Evolutionary conservation across 306 rosid species (phyloP).

Genomic region (Glycine latifolia): DNA sequence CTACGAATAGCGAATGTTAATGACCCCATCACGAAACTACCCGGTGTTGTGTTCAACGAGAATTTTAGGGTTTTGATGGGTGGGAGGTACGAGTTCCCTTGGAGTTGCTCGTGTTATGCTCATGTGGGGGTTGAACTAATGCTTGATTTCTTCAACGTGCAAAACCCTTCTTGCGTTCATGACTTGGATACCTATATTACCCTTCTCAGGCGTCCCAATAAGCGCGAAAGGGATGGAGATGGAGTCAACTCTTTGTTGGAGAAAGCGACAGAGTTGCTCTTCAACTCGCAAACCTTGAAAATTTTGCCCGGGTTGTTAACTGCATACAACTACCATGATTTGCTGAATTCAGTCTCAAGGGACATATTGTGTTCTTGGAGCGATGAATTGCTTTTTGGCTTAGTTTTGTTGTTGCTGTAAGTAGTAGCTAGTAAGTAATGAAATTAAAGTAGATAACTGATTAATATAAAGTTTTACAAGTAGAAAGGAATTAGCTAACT

Average conservation of each 20-base stretch:
- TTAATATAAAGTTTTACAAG: background rate
- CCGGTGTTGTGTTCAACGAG: constrained; percentile 83
- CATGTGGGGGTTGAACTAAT: constrained; percentile 89
- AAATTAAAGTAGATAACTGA: background rate
- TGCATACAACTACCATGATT: constrained; percentile 16
- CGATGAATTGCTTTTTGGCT: constrained; percentile 54
- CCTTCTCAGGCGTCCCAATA: constrained; percentile 57
- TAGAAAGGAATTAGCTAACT: background rate
- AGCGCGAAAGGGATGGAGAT: constrained; percentile 25
- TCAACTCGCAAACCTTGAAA: constrained; percentile 49
- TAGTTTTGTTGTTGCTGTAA: constrained; percentile 50
- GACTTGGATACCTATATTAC: constrained; percentile 76
- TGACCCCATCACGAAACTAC: constrained; percentile 90
- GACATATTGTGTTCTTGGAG: constrained; percentile 49
- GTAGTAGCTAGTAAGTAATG: background rate
- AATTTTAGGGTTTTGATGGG: constrained; percentile 85
- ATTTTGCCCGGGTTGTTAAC: constrained; percentile 46
- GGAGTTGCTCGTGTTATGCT: constrained; percentile 81
- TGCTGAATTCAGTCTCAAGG: constrained; percentile 48
- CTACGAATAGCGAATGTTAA: constrained; percentile 76
- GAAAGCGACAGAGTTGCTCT: constrained; percentile 51
- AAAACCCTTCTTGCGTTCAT: constrained; percentile 93
- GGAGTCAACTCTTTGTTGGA: constrained; percentile 46
- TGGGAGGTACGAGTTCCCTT: constrained; percentile 60
- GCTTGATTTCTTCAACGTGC: constrained; percentile 80